These are phyloP conservation scores for Quercus lobata DNA, from an alignment of 331 rosid genomes.

Conservation along the genomic window DNA sequence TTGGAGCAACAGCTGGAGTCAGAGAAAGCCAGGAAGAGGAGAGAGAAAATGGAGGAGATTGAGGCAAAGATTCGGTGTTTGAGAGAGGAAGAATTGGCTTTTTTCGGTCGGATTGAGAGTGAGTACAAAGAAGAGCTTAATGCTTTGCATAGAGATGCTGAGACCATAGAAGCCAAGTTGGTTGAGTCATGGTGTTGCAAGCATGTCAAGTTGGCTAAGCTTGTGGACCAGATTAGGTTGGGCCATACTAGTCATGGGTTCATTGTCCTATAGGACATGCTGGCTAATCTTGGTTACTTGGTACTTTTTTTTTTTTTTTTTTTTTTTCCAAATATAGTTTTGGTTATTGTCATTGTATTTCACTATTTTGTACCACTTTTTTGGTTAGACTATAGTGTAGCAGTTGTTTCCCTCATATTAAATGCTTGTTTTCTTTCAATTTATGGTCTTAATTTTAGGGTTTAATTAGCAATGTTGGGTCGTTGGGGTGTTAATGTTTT, in stretches of 20 bases:
- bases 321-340: too few relatives aligned
- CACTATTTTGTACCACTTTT: too few relatives aligned
- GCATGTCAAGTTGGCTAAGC: constrained; percentile 24
- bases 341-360: too few relatives aligned
- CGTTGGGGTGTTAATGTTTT: too few relatives aligned
- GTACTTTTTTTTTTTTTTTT: too few relatives aligned
- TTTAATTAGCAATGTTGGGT: too few relatives aligned
- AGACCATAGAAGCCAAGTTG: constrained; percentile 24
- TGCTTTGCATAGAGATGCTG: constrained; percentile 23
- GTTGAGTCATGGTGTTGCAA: constrained; percentile 26
- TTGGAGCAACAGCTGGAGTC: constrained; percentile 38
- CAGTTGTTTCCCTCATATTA: too few relatives aligned
- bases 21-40: constrained; percentile 31
- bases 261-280: neutral
- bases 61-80: constrained; percentile 19
- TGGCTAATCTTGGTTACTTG: too few relatives aligned
- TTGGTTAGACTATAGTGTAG: too few relatives aligned
- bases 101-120: constrained; percentile 23
- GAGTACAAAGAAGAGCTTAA: constrained; percentile 17
- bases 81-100: constrained; percentile 27
- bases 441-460: too few relatives aligned
- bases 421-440: too few relatives aligned
- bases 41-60: constrained; percentile 33
- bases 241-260: neutral
- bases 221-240: constrained; percentile 16